phyloP scores from a whole-genome alignment of 2,329 filamentous ascomycete genomes.

The Bimuria novae-zelandiae region DNA sequence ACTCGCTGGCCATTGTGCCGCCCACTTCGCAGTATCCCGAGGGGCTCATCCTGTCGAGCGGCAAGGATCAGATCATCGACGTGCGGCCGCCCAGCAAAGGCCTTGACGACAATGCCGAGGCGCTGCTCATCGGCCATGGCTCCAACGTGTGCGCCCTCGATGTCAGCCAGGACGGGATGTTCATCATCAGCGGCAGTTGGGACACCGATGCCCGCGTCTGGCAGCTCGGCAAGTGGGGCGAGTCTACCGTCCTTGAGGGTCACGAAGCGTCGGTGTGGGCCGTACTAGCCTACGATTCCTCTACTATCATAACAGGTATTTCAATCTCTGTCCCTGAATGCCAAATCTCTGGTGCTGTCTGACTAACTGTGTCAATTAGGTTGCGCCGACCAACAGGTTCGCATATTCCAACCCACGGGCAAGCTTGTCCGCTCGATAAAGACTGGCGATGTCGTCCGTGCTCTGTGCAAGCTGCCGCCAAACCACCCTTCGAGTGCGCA shows the following conservation, averaged over 20 bases:
- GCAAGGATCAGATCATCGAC: conserved; percentile 91
- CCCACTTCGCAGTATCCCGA: conserved; percentile 71
- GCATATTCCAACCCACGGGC: conserved; percentile 73
- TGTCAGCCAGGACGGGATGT: conserved; percentile 71
- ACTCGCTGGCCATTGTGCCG: conserved; percentile 76
- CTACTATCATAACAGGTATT: conserved; percentile 75
- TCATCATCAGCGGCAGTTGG: conserved; percentile 91
- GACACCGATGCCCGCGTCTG: conserved; percentile 87
- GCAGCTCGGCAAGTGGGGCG: conserved; percentile 84
- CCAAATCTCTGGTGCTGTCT: not conserved
- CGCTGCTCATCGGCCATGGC: conserved; percentile 81
- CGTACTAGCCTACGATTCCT: conserved; percentile 80
- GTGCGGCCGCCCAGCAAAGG: conserved; percentile 73
- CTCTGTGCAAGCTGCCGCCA: conserved; percentile 78
- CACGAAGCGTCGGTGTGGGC: conserved; percentile 88
- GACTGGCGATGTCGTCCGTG: conserved; percentile 80
- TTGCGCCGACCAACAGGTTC: conserved; percentile 87
- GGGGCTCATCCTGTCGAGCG: conserved; percentile 83
- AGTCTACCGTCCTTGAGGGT: conserved; percentile 70
- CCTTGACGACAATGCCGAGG: conserved; percentile 77
- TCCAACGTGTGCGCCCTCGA: conserved; percentile 89
- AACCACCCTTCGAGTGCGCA: conserved; percentile 81
- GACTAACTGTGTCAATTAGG: conserved; percentile 49
- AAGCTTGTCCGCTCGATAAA: conserved; percentile 67
- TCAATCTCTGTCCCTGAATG: not conserved